These are phyloP conservation scores for Xylaria polymorpha DNA, from an alignment of 2,329 filamentous ascomycete species.

Conservation along the genomic window DNA sequence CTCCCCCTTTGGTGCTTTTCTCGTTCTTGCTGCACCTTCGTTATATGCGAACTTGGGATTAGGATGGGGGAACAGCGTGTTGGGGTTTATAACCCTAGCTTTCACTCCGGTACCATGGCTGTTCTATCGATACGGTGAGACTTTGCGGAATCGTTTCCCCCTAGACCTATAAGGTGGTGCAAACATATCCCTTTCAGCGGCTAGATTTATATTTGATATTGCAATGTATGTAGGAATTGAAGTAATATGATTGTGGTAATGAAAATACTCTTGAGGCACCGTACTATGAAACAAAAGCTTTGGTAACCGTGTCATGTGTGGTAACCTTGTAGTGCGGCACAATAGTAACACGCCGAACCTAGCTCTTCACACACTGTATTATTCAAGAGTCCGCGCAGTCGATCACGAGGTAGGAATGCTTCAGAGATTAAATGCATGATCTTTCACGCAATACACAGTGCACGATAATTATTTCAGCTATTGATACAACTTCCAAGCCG, in stretches of 20 bases:
- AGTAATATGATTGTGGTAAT: no score
- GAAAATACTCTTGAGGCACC: no score
- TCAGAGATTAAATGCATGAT: not conserved
- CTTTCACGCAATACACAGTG: not conserved
- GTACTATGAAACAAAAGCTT: no score
- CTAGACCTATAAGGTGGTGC: no score
- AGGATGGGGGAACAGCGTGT: constrained; percentile 28
- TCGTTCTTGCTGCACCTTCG: constrained; percentile 19
- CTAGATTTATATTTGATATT: no score
- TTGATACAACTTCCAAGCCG: not conserved
- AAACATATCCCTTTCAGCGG: no score
- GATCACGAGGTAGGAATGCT: not conserved
- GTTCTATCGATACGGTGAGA: constrained; percentile 5
- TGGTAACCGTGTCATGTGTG: no score
- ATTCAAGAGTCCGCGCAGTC: not conserved
- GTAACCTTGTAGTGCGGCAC: no score
- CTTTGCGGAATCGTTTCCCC: no score
- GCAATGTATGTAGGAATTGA: no score
- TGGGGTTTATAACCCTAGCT: constrained; percentile 15
- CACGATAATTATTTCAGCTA: not conserved
- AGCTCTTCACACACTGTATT: not conserved
- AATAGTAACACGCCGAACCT: no score
- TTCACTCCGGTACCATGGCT: constrained; percentile 23
- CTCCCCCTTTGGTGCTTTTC: constrained; percentile 25
- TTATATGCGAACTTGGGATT: constrained; percentile 16